A percentile compares a stretch with the other conserved stretches of the same genome.
Conservation (phyloP, 169 alveolate species). For the Plasmodium ovale region DNA sequence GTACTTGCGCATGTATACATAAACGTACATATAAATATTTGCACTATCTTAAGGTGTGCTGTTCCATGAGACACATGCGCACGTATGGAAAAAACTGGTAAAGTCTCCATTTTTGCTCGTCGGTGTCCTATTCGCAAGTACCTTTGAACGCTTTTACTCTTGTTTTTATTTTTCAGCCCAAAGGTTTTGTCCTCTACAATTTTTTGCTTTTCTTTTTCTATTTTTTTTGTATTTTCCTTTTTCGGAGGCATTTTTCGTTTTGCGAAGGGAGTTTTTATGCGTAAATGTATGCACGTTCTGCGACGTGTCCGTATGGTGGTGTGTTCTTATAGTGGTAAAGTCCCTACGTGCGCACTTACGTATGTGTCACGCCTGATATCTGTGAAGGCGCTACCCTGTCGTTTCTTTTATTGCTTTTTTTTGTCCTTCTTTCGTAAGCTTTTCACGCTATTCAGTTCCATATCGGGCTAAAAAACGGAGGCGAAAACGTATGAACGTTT, state of each 20-base stretch:
- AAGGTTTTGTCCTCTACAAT: slow-evolving; percentile 99
- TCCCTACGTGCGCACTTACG: neutral
- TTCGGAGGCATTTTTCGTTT: slow-evolving; percentile 85
- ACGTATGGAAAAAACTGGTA: neutral
- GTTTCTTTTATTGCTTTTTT: neutral
- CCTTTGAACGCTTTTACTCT: slow-evolving; percentile 97
- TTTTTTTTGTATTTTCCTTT: slow-evolving; percentile 92
- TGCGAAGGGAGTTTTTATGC: neutral
- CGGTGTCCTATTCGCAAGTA: slow-evolving; percentile 76
- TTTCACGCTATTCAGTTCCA: slow-evolving; percentile 1
- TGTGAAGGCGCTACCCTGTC: neutral
- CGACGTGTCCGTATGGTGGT: too few species aligned
- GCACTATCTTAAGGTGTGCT: neutral
- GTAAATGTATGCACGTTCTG: neutral
- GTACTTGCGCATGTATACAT: neutral
- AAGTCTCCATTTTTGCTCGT: neutral
- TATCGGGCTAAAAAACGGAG: neutral
- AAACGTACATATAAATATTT: neutral
- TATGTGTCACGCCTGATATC: neutral
- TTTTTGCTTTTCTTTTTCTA: slow-evolving; percentile 96
- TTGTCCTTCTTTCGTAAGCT: neutral
- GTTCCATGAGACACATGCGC: neutral
- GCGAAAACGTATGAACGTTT: neutral
- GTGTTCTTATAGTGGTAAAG: too few species aligned
- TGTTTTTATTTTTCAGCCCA: slow-evolving; percentile 98